Percentiles rank a stretch among this genome's conserved stretches.
Evolutionary conservation across 371 early-diverging fungal genomes (phyloP).

Genomic region (Syncephalastrum sp.): DNA sequence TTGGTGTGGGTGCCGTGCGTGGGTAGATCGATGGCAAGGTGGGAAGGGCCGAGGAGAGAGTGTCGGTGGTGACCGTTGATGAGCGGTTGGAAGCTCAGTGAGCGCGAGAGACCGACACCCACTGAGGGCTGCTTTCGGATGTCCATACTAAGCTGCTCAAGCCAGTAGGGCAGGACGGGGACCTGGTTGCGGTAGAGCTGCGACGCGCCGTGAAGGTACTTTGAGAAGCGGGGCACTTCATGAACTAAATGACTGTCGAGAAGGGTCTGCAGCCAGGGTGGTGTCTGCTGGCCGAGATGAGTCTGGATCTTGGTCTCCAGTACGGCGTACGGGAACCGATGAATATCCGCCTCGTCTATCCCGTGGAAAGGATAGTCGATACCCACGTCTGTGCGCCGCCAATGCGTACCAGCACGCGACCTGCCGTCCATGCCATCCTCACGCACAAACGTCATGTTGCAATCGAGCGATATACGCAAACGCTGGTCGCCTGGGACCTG

Average conservation of each 20-base stretch:
- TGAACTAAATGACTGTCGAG: constrained; percentile 88
- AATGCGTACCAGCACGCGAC: constrained; percentile 42
- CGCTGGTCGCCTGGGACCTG: constrained; percentile 98
- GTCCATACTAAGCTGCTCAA: constrained; percentile 88
- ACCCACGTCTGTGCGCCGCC: constrained; percentile 92
- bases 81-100: constrained; percentile 43
- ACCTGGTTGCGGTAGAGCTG: constrained; percentile 77
- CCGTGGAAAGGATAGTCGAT: constrained; percentile 90
- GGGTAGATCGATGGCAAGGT: not conserved
- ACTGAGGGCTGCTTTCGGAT: constrained; percentile 69
- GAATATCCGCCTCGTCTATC: constrained; percentile 76
- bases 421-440: constrained; percentile 82
- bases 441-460: constrained; percentile 95
- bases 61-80: constrained; percentile 41
- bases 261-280: constrained; percentile 90
- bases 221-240: constrained; percentile 97
- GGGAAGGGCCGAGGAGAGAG: constrained; percentile 14
- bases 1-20: not conserved
- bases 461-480: constrained; percentile 96
- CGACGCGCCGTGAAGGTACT: constrained; percentile 97
- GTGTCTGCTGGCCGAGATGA: constrained; percentile 84
- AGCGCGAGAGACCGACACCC: constrained; percentile 48
- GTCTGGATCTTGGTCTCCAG: constrained; percentile 98
- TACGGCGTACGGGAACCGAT: constrained; percentile 96
- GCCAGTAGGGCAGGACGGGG: constrained; percentile 94